phyloP scores from a whole-genome alignment of 495 filamentous ascomycete species.

The Barbatosphaeria neglecta region DNA sequence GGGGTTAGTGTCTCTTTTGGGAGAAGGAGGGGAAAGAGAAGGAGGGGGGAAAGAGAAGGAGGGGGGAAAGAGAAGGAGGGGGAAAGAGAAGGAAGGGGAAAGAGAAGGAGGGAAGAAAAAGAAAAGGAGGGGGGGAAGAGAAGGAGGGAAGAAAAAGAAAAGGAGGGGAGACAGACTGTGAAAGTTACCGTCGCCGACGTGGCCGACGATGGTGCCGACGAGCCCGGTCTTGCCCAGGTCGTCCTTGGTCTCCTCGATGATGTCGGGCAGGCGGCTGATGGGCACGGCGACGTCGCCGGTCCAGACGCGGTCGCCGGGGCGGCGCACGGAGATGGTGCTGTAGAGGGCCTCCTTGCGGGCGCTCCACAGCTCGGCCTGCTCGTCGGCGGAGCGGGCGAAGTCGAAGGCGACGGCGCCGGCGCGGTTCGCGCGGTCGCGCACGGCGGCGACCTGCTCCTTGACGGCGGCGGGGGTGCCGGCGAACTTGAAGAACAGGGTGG shows the following conservation, averaged over 20 bases:
- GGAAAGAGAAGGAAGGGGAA: not conserved
- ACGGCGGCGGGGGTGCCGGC: conserved; percentile 62
- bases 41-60: not conserved
- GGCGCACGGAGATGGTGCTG: conserved; percentile 49
- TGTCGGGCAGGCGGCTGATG: conserved; percentile 56
- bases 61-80: conserved; percentile 16
- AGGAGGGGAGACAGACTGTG: conserved; percentile 40
- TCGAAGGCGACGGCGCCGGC: conserved; percentile 61
- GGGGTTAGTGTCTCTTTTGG: conserved; percentile 5
- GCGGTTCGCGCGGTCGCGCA: conserved; percentile 51
- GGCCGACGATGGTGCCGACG: conserved; percentile 63
- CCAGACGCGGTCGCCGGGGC: conserved; percentile 59
- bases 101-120: not conserved
- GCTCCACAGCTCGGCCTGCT: conserved; percentile 72
- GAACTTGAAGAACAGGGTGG: conserved; percentile 95
- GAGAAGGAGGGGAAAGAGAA: conserved; percentile 16
- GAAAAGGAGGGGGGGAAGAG: not conserved
- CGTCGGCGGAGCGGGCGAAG: conserved; percentile 57
- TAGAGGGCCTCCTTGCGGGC: conserved; percentile 82
- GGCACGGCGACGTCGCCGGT: conserved; percentile 78
- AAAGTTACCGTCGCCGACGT: conserved; percentile 80
- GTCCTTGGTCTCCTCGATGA: conserved; percentile 68
- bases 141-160: not conserved
- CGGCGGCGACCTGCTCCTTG: conserved; percentile 70
- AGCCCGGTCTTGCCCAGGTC: conserved; percentile 57